Evolutionary conservation across 2,329 filamentous ascomycete species (phyloP), one percentile per base, ranked within the genome.

Genomic region (Ceratocystis harringtonii): DNA sequence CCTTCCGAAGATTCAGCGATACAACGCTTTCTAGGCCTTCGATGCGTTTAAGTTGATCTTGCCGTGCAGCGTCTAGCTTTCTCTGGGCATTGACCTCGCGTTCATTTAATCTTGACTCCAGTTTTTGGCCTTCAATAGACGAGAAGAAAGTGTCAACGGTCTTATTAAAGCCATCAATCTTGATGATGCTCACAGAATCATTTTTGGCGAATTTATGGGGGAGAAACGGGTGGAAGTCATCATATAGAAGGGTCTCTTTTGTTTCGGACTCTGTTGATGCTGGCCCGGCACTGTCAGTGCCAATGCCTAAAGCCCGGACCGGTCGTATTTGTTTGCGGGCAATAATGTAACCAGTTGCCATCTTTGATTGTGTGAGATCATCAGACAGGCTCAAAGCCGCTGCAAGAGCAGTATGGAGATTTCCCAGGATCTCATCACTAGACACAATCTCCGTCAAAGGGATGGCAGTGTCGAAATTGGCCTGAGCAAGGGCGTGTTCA

Each of bases 91-190:
- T 80, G 22, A 87, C 84, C 74, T 99, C 91, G 61, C 87, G 84
- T 73, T 97, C 92, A 3, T 84, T 84, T 3, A 97, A 77, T 64
- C 85, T 83, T 1, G 90, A 95, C 73, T 95, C 88, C 0, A 97
- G 80, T 73, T 90, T 95, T 73, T 96, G 92, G 0, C 92, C 90
- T 75, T 99, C 94, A 30, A 97, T 84, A 0, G 92, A 97, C 0
- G 94, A 97, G 74, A 95, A 97, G 77, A 96, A 99, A 70, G 96
- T 90, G 72, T 99, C 94, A 0, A 96, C 91, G 0, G 91, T 94
- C 72, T 88, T 88, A 74, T 96, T 96, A 78, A 95, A 97, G 8
- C 86, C 88, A 5, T 90, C 82, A 69, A 92, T 91, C 64, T 89
- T 83, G 12, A 97, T 72, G 17, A 95, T 84, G 2, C 84, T 81